A percentile compares a stretch with the other conserved stretches of the same genome.
phyloP scores from a whole-genome alignment of 768 basidiomycete genomes.

The Lentinus tigrinus region DNA sequence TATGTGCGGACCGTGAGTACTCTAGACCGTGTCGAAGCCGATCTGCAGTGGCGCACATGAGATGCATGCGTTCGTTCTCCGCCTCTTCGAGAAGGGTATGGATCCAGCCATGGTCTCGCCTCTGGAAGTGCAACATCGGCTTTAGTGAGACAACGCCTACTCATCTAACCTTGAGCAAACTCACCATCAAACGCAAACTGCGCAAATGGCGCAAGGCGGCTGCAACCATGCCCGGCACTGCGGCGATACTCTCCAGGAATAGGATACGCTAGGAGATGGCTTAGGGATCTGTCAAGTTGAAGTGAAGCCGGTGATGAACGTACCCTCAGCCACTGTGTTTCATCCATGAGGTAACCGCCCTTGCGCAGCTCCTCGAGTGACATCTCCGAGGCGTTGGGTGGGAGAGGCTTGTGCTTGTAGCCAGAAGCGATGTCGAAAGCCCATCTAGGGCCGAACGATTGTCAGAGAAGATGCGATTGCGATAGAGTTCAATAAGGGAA shows the following conservation, averaged over 20 bases:
- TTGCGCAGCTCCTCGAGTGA: slow-evolving; percentile 70
- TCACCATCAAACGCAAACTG: slow-evolving; percentile 84
- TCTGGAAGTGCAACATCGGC: slow-evolving; percentile 26
- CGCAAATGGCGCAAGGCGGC: slow-evolving; percentile 84
- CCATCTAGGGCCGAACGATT: slow-evolving; percentile 35
- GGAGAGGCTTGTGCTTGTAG: slow-evolving; percentile 75
- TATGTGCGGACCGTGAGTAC: neutral
- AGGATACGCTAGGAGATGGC: slow-evolving; percentile 45
- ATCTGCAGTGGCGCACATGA: slow-evolving; percentile 55
- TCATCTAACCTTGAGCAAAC: neutral
- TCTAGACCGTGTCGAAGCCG: neutral
- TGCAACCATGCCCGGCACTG: slow-evolving; percentile 95
- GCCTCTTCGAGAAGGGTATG: slow-evolving; percentile 92
- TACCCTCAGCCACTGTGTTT: slow-evolving; percentile 75
- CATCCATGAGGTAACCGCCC: slow-evolving; percentile 70
- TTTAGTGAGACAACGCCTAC: neutral
- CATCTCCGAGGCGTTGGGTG: slow-evolving; percentile 56
- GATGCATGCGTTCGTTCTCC: slow-evolving; percentile 96
- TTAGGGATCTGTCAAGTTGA: neutral
- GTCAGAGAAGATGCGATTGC: neutral
- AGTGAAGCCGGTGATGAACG: slow-evolving; percentile 33
- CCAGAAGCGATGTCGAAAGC: slow-evolving; percentile 84
- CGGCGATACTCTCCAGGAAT: slow-evolving; percentile 87
- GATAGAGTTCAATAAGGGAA: neutral
- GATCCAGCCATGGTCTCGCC: slow-evolving; percentile 74